Percentiles rank a stretch among this genome's conserved stretches.
Evolutionary conservation across 768 basidiomycete genomes (phyloP).

Genomic region (Suillus subaureus): DNA sequence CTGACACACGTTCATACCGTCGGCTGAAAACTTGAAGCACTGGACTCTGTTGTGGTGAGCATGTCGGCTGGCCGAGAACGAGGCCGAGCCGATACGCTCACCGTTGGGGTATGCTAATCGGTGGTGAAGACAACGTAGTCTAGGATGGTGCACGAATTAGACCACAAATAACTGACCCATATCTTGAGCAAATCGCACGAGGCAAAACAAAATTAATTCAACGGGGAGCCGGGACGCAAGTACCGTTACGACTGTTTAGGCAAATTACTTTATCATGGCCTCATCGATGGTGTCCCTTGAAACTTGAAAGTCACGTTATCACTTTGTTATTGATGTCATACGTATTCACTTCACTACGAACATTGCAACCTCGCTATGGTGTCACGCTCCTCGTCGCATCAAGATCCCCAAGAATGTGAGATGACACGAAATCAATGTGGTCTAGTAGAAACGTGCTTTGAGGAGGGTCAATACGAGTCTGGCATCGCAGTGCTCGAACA

Average conservation of each 20-base stretch:
- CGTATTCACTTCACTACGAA: not conserved
- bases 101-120: too few relatives aligned
- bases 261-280: not conserved
- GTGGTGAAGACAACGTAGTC: too few relatives aligned
- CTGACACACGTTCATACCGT: too few relatives aligned
- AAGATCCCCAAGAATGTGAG: constrained; percentile 37
- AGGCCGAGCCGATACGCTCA: too few relatives aligned
- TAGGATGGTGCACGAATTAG: not conserved
- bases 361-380: not conserved
- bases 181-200: too few relatives aligned
- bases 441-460: constrained; percentile 72
- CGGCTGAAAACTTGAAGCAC: too few relatives aligned
- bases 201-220: too few relatives aligned
- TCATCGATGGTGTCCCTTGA: not conserved
- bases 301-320: not conserved
- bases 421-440: constrained; percentile 51
- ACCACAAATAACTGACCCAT: not conserved
- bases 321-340: not conserved
- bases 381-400: not conserved
- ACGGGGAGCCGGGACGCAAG: too few relatives aligned
- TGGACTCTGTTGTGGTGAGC: too few relatives aligned
- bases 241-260: not conserved
- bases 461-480: constrained; percentile 75
- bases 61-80: too few relatives aligned
- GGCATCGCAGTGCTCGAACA: constrained; percentile 66